phyloP scores from a whole-genome alignment of 2,329 filamentous ascomycete species.

The Amylocarpus encephaloides region DNA sequence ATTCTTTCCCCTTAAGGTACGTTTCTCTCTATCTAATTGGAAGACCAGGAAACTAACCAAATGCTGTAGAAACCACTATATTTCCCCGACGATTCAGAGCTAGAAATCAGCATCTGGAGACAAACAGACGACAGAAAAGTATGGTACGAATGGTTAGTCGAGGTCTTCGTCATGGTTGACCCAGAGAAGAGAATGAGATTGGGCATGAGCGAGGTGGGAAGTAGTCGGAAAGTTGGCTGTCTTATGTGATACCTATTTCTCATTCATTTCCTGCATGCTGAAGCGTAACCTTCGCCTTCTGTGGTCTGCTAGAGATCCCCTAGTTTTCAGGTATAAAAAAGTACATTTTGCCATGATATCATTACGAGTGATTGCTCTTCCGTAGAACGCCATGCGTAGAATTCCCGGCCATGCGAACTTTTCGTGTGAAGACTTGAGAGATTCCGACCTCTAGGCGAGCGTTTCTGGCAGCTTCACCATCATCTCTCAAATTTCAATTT shows the following conservation, averaged over 20 bases:
- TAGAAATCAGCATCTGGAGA: conserved; percentile 91
- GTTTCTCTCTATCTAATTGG: conserved; percentile 27
- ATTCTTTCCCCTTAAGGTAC: conserved; percentile 90
- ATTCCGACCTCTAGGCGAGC: too few relatives aligned
- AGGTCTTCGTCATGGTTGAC: conserved; percentile 65
- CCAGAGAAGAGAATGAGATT: conserved; percentile 59
- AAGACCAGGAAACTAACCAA: conserved; percentile 12
- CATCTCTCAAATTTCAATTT: too few relatives aligned
- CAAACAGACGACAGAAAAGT: conserved; percentile 93
- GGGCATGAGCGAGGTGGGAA: conserved; percentile 59
- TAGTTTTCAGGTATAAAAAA: background rate
- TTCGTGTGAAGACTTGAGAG: too few relatives aligned
- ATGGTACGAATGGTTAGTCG: conserved; percentile 98
- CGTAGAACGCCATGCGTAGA: too few relatives aligned
- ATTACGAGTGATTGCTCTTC: too few relatives aligned
- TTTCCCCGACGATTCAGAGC: conserved; percentile 74
- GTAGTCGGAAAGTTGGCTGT: conserved; percentile 63
- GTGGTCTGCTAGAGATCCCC: background rate
- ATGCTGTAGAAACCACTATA: conserved; percentile 68
- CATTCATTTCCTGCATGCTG: background rate
- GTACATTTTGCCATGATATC: too few relatives aligned
- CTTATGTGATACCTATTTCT: conserved; percentile 47
- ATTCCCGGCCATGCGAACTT: too few relatives aligned
- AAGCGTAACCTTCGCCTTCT: background rate
- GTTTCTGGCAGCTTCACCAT: too few relatives aligned